These are phyloP conservation scores for Obelidium mucronatum DNA, from an alignment of 192 early-diverging fungal species.

Conservation along the genomic window DNA sequence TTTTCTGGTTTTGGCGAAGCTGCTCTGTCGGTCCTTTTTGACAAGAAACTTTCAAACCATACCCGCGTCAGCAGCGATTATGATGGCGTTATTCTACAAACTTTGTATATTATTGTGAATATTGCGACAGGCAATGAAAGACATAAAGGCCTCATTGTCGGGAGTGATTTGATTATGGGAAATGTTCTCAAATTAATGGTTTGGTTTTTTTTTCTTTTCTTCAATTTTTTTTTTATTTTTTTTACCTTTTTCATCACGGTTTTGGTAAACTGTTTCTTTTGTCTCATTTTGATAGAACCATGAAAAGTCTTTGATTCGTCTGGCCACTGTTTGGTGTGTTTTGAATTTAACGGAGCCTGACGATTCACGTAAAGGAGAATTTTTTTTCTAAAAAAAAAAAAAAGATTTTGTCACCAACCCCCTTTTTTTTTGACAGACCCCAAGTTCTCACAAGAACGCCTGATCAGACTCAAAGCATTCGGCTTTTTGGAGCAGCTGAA, in stretches of 20 bases:
- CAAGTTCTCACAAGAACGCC: slow-evolving; percentile 51
- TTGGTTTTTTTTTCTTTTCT: no score
- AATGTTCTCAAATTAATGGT: slow-evolving; percentile 49
- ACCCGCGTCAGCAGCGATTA: slow-evolving; percentile 8
- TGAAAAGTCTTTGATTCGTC: slow-evolving; percentile 61
- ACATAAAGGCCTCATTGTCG: slow-evolving; percentile 71
- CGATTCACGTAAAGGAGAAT: slow-evolving; percentile 41
- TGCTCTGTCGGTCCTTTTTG: slow-evolving; percentile 66
- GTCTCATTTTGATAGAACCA: slow-evolving; percentile 51
- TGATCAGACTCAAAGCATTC: slow-evolving; percentile 55
- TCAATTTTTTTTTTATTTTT: neutral
- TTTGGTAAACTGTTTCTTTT: neutral
- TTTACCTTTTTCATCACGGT: no score
- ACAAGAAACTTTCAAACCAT: slow-evolving; percentile 57
- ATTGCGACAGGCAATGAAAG: slow-evolving; percentile 68
- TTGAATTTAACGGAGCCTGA: slow-evolving; percentile 80
- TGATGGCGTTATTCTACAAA: slow-evolving; percentile 46
- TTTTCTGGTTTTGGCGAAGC: slow-evolving; percentile 73
- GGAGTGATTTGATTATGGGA: slow-evolving; percentile 34
- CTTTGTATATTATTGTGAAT: slow-evolving; percentile 77
- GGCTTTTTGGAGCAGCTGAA: slow-evolving; percentile 68
- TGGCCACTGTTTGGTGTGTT: slow-evolving; percentile 74
- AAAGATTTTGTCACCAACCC: no score
- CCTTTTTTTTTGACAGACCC: no score
- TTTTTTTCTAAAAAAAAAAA: neutral